Conservation (phyloP, 2,329 filamentous ascomycete genomes). For the Chaetothyriales sp. region DNA sequence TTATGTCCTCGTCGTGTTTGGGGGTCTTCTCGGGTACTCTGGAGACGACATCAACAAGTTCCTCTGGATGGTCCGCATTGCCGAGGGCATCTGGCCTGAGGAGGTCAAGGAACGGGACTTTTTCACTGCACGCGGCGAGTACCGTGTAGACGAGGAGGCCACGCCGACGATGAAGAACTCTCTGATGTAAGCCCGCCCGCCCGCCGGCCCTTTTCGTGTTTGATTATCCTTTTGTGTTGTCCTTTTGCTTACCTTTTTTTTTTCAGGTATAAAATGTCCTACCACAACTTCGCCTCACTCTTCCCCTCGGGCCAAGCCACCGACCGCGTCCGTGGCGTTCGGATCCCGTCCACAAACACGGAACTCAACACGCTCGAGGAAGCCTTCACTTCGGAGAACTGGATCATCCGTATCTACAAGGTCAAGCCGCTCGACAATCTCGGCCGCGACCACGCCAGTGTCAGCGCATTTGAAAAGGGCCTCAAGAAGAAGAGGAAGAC, state of each 20-base stretch:
- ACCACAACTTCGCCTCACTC: constrained; percentile 87
- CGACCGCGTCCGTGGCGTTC: constrained; percentile 72
- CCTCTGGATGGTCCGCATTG: constrained; percentile 98
- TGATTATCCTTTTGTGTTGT: not conserved
- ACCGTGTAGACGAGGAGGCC: constrained; percentile 81
- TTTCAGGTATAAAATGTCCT: constrained; percentile 97
- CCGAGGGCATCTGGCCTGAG: constrained; percentile 98
- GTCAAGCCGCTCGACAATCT: constrained; percentile 98
- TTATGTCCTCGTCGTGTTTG: constrained; percentile 95
- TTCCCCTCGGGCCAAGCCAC: constrained; percentile 83
- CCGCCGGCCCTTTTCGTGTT: no score
- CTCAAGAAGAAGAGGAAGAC: constrained; percentile 37
- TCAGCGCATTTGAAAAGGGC: constrained; percentile 37
- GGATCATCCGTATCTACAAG: constrained; percentile 99
- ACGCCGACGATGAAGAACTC: constrained; percentile 98
- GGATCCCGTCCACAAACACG: constrained; percentile 70
- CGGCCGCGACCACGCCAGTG: constrained; percentile 66
- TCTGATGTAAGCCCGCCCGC: constrained; percentile 59
- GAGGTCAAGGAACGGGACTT: constrained; percentile 95
- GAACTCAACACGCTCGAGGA: constrained; percentile 82
- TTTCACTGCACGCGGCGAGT: constrained; percentile 87
- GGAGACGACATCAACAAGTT: constrained; percentile 99
- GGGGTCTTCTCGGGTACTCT: constrained; percentile 88
- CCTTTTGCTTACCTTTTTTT: not conserved
- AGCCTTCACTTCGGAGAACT: constrained; percentile 91